phyloP scores from a whole-genome alignment of 495 filamentous ascomycete species.

The Neurospora intermedia region DNA sequence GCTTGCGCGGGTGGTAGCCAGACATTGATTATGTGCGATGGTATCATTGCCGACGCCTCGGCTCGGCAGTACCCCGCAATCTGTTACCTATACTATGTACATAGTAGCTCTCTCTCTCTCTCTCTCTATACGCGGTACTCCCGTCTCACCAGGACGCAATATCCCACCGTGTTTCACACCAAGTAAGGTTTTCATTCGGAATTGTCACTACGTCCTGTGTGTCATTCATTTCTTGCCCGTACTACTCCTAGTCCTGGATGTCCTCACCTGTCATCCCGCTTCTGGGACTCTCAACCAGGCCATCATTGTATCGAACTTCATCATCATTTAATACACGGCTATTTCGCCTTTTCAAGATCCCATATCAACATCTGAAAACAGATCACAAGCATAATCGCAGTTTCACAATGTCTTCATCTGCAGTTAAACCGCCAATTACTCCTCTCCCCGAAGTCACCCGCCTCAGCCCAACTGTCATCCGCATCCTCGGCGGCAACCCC shows the following conservation, averaged over 20 bases:
- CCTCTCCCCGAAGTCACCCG: conserved; percentile 54
- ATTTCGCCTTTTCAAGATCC: background rate
- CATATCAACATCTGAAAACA: background rate
- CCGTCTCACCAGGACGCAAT: background rate
- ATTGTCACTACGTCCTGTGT: too few species aligned
- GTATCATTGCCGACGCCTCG: background rate
- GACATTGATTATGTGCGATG: background rate
- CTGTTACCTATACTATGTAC: background rate
- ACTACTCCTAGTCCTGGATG: background rate
- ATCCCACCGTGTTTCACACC: background rate
- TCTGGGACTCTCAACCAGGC: background rate
- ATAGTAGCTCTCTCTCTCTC: too few species aligned
- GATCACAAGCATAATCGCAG: background rate
- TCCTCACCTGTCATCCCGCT: background rate
- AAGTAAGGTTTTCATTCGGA: background rate
- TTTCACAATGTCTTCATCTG: background rate
- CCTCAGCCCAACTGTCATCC: conserved; percentile 54
- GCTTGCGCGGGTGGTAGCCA: background rate
- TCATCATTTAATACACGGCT: background rate
- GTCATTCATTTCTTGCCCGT: background rate
- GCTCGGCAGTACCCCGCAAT: background rate
- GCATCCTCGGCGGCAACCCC: conserved; percentile 74
- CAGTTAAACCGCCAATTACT: conserved; percentile 20
- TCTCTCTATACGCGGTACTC: background rate
- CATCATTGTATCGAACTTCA: background rate